These are phyloP conservation scores for Paraphoma sp. DNA, from an alignment of 2,329 filamentous ascomycete genomes.

Conservation along the genomic window DNA sequence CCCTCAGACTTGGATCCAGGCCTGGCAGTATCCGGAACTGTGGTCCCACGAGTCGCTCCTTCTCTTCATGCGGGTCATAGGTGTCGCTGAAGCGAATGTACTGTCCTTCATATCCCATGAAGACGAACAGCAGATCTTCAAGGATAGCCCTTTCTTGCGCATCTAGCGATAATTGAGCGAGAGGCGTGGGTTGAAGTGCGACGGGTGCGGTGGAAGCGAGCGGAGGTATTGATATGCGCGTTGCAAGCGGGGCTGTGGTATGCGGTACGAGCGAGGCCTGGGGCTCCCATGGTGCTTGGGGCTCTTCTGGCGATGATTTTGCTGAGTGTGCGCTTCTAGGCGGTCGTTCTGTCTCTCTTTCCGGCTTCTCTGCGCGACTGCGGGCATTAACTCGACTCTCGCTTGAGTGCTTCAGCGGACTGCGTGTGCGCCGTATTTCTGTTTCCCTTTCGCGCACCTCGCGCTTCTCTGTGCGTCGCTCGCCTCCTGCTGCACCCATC, in stretches of 20 bases:
- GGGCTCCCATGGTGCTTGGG: constrained; percentile 72
- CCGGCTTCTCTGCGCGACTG: constrained; percentile 40
- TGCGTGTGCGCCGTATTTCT: constrained; percentile 42
- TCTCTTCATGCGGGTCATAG: constrained; percentile 85
- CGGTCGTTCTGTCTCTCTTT: constrained; percentile 31
- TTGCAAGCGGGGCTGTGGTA: constrained; percentile 75
- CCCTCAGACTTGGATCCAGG: constrained; percentile 87
- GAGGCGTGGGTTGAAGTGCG: constrained; percentile 69
- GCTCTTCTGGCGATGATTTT: constrained; percentile 34
- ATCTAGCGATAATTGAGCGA: constrained; percentile 76
- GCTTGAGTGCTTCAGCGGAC: constrained; percentile 44
- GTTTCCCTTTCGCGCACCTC: constrained; percentile 46
- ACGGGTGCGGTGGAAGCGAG: constrained; percentile 71
- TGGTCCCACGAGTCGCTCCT: constrained; percentile 84
- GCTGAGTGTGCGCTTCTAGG: constrained; percentile 25
- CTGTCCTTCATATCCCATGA: constrained; percentile 99
- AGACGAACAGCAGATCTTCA: constrained; percentile 90
- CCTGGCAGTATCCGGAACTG: constrained; percentile 80
- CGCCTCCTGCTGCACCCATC: constrained; percentile 25
- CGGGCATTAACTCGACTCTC: constrained; percentile 43
- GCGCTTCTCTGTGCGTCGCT: constrained; percentile 44
- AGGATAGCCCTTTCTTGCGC: constrained; percentile 86
- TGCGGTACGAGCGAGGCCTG: constrained; percentile 76
- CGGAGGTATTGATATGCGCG: constrained; percentile 67
- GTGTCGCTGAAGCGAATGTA: constrained; percentile 86